A percentile compares a stretch with the other conserved stretches of the same genome.
Conservation (phyloP, 805 yeast species). For the Wickerhamiella lipophila region DNA sequence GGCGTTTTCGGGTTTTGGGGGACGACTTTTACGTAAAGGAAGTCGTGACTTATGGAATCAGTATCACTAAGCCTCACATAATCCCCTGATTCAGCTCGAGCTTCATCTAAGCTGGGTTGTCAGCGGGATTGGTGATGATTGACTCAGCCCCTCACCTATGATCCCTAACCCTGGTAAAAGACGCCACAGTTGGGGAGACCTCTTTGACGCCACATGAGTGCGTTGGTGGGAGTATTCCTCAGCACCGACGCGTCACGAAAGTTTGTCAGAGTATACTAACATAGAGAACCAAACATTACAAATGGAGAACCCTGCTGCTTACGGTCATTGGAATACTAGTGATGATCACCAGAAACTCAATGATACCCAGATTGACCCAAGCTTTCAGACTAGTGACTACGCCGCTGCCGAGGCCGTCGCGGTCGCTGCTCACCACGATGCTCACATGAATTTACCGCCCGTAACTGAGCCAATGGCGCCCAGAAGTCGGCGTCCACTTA, state of each 20-base stretch:
- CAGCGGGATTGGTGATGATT: slow-evolving; percentile 11
- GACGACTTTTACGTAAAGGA: slow-evolving; percentile 12
- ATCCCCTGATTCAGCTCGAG: slow-evolving; percentile 8
- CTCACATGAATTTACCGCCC: slow-evolving; percentile 21
- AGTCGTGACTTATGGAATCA: slow-evolving; percentile 1
- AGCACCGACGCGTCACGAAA: background rate
- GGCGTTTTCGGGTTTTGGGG: background rate
- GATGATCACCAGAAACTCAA: slow-evolving; percentile 23
- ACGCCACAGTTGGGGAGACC: background rate
- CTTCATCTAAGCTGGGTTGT: slow-evolving; percentile 2
- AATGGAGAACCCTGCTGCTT: slow-evolving; percentile 1
- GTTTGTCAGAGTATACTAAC: slow-evolving; percentile 1
- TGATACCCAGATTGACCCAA: slow-evolving; percentile 24
- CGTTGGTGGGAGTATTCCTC: background rate
- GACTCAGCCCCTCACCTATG: slow-evolving; percentile 7
- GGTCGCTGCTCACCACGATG: slow-evolving; percentile 24
- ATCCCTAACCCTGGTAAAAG: background rate
- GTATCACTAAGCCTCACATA: slow-evolving; percentile 15
- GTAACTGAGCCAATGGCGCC: slow-evolving; percentile 25
- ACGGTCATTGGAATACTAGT: slow-evolving; percentile 21
- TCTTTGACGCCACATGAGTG: background rate
- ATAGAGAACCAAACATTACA: background rate
- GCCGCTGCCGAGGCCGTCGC: slow-evolving; percentile 26
- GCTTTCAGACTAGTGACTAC: slow-evolving; percentile 23
- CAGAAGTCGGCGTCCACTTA: slow-evolving; percentile 34